These are phyloP conservation scores for Geosmithia putterillii DNA, from an alignment of 2,329 filamentous ascomycete species.

Conservation along the genomic window DNA sequence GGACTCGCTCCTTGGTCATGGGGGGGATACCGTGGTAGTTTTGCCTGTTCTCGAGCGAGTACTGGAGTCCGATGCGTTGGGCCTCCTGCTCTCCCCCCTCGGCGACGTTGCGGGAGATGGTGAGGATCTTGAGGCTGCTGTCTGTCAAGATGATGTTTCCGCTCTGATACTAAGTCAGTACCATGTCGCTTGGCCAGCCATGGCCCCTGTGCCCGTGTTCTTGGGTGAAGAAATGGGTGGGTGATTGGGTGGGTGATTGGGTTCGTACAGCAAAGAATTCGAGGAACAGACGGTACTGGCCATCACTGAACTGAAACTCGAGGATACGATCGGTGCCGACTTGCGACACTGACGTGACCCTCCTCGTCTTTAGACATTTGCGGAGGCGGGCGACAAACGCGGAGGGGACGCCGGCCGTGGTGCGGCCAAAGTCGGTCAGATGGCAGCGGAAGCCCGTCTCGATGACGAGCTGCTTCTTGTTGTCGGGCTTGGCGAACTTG, in stretches of 20 bases:
- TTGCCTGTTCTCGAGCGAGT: constrained; percentile 71
- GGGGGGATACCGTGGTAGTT: constrained; percentile 68
- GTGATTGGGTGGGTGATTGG: background rate
- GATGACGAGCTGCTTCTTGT: constrained; percentile 80
- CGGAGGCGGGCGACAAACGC: constrained; percentile 74
- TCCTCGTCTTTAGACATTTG: constrained; percentile 76
- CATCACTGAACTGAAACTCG: constrained; percentile 87
- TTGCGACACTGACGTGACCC: constrained; percentile 70
- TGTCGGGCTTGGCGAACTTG: constrained; percentile 84
- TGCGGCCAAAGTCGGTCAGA: constrained; percentile 78
- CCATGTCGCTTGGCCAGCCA: too few species aligned
- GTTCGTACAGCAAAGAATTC: constrained; percentile 75
- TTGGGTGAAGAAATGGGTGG: constrained; percentile 3
- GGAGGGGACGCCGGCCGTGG: constrained; percentile 74
- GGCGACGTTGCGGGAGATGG: constrained; percentile 66
- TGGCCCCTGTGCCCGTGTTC: too few species aligned
- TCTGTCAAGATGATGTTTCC: constrained; percentile 94
- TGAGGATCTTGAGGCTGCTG: constrained; percentile 67
- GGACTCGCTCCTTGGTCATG: constrained; percentile 62
- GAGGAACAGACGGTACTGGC: constrained; percentile 73
- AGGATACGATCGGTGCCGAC: constrained; percentile 90
- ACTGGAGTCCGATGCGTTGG: constrained; percentile 63
- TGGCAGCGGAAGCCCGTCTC: constrained; percentile 96
- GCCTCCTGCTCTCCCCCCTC: constrained; percentile 78
- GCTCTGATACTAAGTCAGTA: constrained; percentile 26